Percentiles rank a stretch among this genome's conserved stretches.
These are phyloP conservation scores for Penicillium sp. DNA, from an alignment of 2,329 filamentous ascomycete species.

Conservation along the genomic window DNA sequence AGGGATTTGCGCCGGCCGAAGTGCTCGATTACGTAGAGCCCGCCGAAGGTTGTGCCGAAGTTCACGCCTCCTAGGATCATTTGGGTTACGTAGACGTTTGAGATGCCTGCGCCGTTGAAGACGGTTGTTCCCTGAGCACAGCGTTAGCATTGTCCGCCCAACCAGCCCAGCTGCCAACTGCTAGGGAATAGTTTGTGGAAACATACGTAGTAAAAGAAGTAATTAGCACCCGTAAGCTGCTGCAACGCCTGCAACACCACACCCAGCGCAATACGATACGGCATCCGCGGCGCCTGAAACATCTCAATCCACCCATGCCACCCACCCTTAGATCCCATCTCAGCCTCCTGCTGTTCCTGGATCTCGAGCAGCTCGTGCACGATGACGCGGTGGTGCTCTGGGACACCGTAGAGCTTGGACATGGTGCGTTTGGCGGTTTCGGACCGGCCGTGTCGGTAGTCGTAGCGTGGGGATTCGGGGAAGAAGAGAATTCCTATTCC, in stretches of 20 bases:
- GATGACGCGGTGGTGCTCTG: slow-evolving; percentile 58
- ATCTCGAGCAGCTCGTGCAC: slow-evolving; percentile 61
- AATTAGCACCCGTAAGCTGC: slow-evolving; percentile 52
- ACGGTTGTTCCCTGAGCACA: slow-evolving; percentile 37
- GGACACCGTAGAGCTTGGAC: slow-evolving; percentile 58
- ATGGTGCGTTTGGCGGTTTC: slow-evolving; percentile 58
- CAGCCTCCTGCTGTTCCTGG: slow-evolving; percentile 59
- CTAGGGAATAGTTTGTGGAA: not conserved
- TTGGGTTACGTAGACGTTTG: slow-evolving; percentile 66
- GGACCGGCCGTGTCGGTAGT: slow-evolving; percentile 59
- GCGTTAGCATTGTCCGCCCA: slow-evolving; percentile 9
- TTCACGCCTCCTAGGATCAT: slow-evolving; percentile 72
- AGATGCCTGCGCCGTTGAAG: slow-evolving; percentile 68
- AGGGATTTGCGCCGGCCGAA: slow-evolving; percentile 71
- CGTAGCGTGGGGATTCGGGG: slow-evolving; percentile 61
- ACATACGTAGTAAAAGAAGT: slow-evolving; percentile 59
- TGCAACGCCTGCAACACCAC: slow-evolving; percentile 49
- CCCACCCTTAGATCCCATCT: slow-evolving; percentile 37
- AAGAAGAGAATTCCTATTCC: slow-evolving; percentile 59
- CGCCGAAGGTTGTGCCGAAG: slow-evolving; percentile 67
- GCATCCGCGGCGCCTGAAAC: slow-evolving; percentile 51
- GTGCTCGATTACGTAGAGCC: slow-evolving; percentile 70
- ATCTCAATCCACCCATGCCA: slow-evolving; percentile 46
- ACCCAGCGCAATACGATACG: slow-evolving; percentile 48
- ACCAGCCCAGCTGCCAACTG: no score